These are phyloP conservation scores for Eimeria tenella DNA, from an alignment of 169 alveolate genomes.

Conservation along the genomic window DNA sequence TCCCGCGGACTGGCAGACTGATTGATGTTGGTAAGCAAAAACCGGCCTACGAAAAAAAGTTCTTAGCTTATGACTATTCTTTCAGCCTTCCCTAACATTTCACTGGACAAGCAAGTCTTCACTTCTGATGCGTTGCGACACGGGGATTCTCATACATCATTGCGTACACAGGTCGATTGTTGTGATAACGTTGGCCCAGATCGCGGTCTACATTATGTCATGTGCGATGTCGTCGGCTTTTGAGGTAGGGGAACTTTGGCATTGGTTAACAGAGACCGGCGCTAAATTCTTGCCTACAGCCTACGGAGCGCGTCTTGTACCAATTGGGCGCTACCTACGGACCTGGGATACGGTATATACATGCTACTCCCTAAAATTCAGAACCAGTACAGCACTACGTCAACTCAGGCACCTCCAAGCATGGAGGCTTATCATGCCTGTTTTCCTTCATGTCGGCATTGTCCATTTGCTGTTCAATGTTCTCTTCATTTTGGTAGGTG, in stretches of 20 bases:
- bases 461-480: slow-evolving; percentile 86
- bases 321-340: slow-evolving; percentile 76
- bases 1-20: slow-evolving; percentile 68
- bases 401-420: slow-evolving; percentile 79
- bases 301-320: slow-evolving; percentile 60
- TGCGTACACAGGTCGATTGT: slow-evolving; percentile 56
- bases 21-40: slow-evolving; percentile 62
- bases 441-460: slow-evolving; percentile 87
- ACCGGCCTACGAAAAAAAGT: not conserved
- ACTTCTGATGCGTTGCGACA: not conserved
- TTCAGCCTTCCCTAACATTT: slow-evolving; percentile 60
- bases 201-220: slow-evolving; percentile 57
- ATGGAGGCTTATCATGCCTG: slow-evolving; percentile 86
- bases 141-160: not conserved
- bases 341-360: slow-evolving; percentile 49
- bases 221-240: slow-evolving; percentile 71
- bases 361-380: not conserved
- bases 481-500: slow-evolving; percentile 80
- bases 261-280: too few species aligned
- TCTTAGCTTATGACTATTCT: not conserved
- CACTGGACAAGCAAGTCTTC: slow-evolving; percentile 69
- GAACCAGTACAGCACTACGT: not conserved
- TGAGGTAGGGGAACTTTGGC: not conserved
- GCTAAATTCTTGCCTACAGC: slow-evolving; percentile 14
- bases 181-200: slow-evolving; percentile 41